A percentile compares a stretch with the other conserved stretches of the same genome.
Evolutionary conservation across 371 early-diverging fungal genomes (phyloP).

Genomic region (Mucor irregularis): DNA sequence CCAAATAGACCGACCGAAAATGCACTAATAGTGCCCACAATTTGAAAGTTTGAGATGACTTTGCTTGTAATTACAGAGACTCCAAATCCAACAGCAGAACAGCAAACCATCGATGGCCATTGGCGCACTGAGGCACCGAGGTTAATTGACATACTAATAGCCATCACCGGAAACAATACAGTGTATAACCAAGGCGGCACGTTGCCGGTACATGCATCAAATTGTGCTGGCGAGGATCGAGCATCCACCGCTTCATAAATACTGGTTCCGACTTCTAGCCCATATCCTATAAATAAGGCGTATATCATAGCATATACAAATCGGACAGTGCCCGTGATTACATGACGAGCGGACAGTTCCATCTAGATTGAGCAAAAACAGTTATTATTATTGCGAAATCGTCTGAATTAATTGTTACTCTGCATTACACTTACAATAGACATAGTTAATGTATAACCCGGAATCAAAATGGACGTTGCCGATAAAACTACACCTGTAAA

Average conservation of each 20-base stretch:
- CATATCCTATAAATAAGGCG: slow-evolving; percentile 74
- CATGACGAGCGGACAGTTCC: slow-evolving; percentile 76
- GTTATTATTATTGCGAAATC: neutral
- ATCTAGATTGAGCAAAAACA: slow-evolving; percentile 35
- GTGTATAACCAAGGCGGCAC: slow-evolving; percentile 22
- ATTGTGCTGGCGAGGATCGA: slow-evolving; percentile 17
- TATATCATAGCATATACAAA: slow-evolving; percentile 73
- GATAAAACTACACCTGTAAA: slow-evolving; percentile 30
- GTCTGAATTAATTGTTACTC: neutral
- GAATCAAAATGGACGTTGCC: slow-evolving; percentile 59
- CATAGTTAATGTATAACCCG: slow-evolving; percentile 69
- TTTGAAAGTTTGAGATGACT: slow-evolving; percentile 15
- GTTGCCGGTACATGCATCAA: slow-evolving; percentile 22
- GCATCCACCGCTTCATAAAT: slow-evolving; percentile 39
- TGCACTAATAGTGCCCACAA: slow-evolving; percentile 50
- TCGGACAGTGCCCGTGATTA: slow-evolving; percentile 79
- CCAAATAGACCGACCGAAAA: slow-evolving; percentile 47
- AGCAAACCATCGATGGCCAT: slow-evolving; percentile 23
- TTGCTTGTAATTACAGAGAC: slow-evolving; percentile 21
- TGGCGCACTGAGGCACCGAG: slow-evolving; percentile 18
- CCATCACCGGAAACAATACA: slow-evolving; percentile 19
- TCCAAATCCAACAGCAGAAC: slow-evolving; percentile 20
- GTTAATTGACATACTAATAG: slow-evolving; percentile 19
- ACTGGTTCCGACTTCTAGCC: slow-evolving; percentile 67
- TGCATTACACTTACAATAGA: slow-evolving; percentile 57